Conservation (phyloP, 495 filamentous ascomycete genomes). For the Baudoinia panamericana region DNA sequence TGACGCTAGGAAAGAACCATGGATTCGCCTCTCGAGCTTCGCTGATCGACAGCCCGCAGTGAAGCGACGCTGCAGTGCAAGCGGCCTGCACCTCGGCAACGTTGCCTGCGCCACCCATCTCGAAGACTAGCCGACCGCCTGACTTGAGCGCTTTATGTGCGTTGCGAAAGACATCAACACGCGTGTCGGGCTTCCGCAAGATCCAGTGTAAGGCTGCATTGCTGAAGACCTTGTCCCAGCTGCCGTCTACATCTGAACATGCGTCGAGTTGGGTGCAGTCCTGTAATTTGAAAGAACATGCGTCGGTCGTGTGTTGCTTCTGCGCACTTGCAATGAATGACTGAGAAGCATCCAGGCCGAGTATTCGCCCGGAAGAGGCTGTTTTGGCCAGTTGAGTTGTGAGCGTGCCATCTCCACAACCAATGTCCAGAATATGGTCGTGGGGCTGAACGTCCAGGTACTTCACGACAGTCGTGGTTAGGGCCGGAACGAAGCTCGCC, state of each 20-base stretch:
- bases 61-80: slow-evolving; percentile 39
- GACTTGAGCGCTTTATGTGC: slow-evolving; percentile 40
- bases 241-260: slow-evolving; percentile 19
- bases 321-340: slow-evolving; percentile 50
- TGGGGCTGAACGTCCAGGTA: slow-evolving; percentile 47
- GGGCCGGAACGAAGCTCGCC: slow-evolving; percentile 59
- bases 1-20: slow-evolving; percentile 63
- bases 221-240: slow-evolving; percentile 55
- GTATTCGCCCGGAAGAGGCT: slow-evolving; percentile 32
- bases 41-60: slow-evolving; percentile 39
- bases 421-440: slow-evolving; percentile 57
- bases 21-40: slow-evolving; percentile 40
- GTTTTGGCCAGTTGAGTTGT: slow-evolving; percentile 41
- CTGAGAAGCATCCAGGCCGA: slow-evolving; percentile 52
- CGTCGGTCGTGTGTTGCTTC: slow-evolving; percentile 26
- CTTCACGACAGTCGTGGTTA: slow-evolving; percentile 49
- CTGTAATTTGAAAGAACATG: slow-evolving; percentile 31
- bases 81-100: slow-evolving; percentile 50
- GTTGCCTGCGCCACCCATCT: slow-evolving; percentile 64
- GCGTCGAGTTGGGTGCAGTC: slow-evolving; percentile 37
- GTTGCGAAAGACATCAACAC: slow-evolving; percentile 33
- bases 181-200: slow-evolving; percentile 34
- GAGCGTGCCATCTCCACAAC: slow-evolving; percentile 62
- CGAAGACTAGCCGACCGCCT: slow-evolving; percentile 51
- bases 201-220: slow-evolving; percentile 78